phyloP scores from a whole-genome alignment of 257 asterid species.

The Solanum acaule region DNA sequence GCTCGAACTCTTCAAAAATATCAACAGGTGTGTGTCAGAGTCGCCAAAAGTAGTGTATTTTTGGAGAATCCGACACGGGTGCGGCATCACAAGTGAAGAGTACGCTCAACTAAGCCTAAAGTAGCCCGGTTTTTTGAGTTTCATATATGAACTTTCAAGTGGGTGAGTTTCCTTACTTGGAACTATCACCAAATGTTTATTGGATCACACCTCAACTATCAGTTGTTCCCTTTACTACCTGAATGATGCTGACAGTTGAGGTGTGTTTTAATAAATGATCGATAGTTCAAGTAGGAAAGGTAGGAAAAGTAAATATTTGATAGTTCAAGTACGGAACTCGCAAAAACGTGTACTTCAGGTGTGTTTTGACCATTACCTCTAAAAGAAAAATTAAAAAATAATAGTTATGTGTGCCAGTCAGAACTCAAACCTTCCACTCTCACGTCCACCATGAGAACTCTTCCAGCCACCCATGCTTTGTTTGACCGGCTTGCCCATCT shows the following conservation, averaged over 20 bases:
- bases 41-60: background rate
- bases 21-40: background rate
- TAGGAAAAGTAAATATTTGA: background rate
- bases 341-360: background rate
- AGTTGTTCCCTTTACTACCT: background rate
- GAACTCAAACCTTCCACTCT: slow-evolving; percentile 14
- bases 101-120: background rate
- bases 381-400: background rate
- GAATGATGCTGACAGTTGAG: background rate
- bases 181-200: background rate
- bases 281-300: background rate
- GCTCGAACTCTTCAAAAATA: background rate
- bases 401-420: background rate
- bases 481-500: background rate
- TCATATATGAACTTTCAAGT: background rate
- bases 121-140: background rate
- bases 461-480: slow-evolving; percentile 3
- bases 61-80: background rate
- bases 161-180: background rate
- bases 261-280: background rate
- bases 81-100: background rate
- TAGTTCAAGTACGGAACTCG: background rate
- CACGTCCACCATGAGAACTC: slow-evolving; percentile 8
- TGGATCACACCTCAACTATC: background rate
- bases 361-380: background rate